Evolutionary conservation across 2,329 filamentous ascomycete genomes (phyloP), one percentile per base, ranked within the genome.

Genomic region (Exophiala calicioides): DNA sequence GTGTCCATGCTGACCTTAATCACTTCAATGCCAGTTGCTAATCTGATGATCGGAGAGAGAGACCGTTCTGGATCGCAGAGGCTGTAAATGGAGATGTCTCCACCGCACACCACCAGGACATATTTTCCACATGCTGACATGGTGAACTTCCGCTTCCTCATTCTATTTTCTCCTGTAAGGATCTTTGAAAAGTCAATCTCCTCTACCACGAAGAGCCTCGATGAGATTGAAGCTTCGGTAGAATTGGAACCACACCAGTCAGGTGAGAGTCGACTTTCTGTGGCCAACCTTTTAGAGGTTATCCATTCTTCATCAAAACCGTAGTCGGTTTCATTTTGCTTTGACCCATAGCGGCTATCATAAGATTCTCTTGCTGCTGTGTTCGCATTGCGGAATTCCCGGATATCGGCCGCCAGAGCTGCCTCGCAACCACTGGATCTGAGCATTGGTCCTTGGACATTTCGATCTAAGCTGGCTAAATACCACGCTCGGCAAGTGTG

Each of bases 1-100:
- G 78, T 79, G 60, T 85, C 80, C 73, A 86, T 82, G 52, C 78
- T 79, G 56, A 80, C 78, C 3, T 76, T 73, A 4, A 86, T 60
- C 2, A 85, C 76, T 33, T 74, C 68, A 12, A 72, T 68, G 9
- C 79, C 80, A 56, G 81, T 85, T 10, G 74, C 60, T 8, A 86
- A 72, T 30, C 68, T 76, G 1, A 79, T 72, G 12, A 81, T 62
- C 2, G 74, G 75, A 32, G 66, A 52, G 44, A 78, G 41, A 58
- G 55, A 47, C 66, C 55, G 49, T 19, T 51, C 52, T 3, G 59
- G 53, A 44, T 48, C 37, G 6, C 15, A 47, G 12, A 82, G 54
- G 34, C 65, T 58, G 57, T 84, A 86, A 7, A 85, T 63, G 54
- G 79, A 78, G 16, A 85, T 75, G 42, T 74, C 65, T 41, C 71